Base-by-base conservation (phyloP, 768 basidiomycete genomes). In the Rhizopogon sp. region DNA sequence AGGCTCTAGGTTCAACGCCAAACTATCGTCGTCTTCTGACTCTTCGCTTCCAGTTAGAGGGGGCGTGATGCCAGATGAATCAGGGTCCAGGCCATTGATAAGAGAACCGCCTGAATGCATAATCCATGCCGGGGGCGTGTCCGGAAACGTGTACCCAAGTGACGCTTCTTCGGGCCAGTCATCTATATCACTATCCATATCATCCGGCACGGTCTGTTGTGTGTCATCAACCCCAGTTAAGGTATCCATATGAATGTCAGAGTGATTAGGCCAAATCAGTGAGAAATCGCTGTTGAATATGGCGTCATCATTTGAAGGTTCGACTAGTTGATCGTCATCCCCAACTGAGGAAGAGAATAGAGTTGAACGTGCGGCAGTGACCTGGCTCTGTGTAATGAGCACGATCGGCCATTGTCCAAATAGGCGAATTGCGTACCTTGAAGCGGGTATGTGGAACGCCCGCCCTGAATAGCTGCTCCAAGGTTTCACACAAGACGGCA, bases 401-500 rank as follows among this genome's bases (percentile, higher is more conserved):
- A 37, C 22, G 41, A 22, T 43, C 29, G 44, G 42, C 22, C 20
- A 42, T 42, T 6, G 33, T 47, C 37, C 37, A 17, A 40, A 51
- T 51, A 50, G 28, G n/a, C 35, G 20, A 57, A 10, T 43, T 1
- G 50, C 47, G 56, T 58, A 80, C 82, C 79, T 80, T 80, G 66
- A 81, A 79, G 43, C 60, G 71, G 13, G 71, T 70, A 9, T 71
- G 72, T 42, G 73, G 71, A 60, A 79, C 65, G 9, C 74, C 72
- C 49, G 60, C 55, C 52, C 73, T 70, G 58, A 77, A 81, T 28
- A 80, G 60, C 42, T 69, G 67, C 54, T 79, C 76, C 68, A 83
- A 62, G 17, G 73, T 67, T 41, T 75, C 62, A 57, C 62, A 70
- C 40, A 84, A 60, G 17, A 69, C 69, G 39, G 69, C 68, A 60